phyloP scores from a whole-genome alignment of 2,329 filamentous ascomycete genomes.

The Cadophora sp. region DNA sequence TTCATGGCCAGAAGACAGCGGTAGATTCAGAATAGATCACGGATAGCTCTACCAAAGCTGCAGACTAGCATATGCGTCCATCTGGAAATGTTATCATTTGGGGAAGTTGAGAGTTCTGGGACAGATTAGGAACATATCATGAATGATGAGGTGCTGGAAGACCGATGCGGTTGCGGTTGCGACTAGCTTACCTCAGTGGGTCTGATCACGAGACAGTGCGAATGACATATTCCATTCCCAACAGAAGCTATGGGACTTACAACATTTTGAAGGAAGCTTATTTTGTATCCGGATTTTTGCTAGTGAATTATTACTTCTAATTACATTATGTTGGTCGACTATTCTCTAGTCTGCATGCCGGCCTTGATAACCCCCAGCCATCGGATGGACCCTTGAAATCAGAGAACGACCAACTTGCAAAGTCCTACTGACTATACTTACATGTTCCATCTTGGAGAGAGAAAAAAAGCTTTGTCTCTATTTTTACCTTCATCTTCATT shows the following conservation, averaged over 20 bases:
- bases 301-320: background rate
- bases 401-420: background rate
- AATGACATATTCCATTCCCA: slow-evolving; percentile 16
- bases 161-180: slow-evolving; percentile 9
- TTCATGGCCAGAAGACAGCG: slow-evolving; percentile 33
- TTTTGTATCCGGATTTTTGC: background rate
- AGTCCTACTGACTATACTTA: background rate
- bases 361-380: background rate
- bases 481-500: too few relatives aligned
- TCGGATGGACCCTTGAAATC: background rate
- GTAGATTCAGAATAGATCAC: slow-evolving; percentile 18
- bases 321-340: background rate
- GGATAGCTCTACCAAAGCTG: slow-evolving; percentile 38
- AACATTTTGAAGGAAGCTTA: background rate
- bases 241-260: background rate
- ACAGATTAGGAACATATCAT: slow-evolving; percentile 22
- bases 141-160: slow-evolving; percentile 17
- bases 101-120: slow-evolving; percentile 14
- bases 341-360: background rate
- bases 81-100: slow-evolving; percentile 28
- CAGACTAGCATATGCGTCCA: slow-evolving; percentile 30
- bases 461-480: too few relatives aligned
- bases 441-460: too few relatives aligned
- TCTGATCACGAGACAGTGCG: slow-evolving; percentile 25
- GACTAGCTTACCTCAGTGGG: slow-evolving; percentile 10